Evolutionary conservation across 768 basidiomycete species (phyloP).

Genomic region (Phylloporus sp.): DNA sequence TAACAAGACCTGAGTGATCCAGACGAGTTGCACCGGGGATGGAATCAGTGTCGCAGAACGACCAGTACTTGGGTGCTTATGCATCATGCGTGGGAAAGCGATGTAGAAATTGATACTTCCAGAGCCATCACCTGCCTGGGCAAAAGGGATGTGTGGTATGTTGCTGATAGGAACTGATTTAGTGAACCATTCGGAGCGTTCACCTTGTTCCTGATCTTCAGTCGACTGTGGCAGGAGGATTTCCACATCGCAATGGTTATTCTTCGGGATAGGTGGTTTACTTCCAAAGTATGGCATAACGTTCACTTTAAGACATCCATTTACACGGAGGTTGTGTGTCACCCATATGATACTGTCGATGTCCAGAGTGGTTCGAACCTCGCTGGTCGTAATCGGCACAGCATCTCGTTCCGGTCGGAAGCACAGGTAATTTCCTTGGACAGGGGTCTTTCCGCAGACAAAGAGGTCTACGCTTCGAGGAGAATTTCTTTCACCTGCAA

Average conservation of each 20-base stretch:
- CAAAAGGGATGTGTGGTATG: slow-evolving; percentile 2
- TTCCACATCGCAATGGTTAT: slow-evolving; percentile 5
- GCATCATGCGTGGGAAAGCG: slow-evolving; percentile 6
- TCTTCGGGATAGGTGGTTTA: slow-evolving; percentile 1
- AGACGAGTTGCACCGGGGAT: neutral
- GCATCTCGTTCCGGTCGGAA: neutral
- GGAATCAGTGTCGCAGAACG: neutral
- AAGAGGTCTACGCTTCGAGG: neutral
- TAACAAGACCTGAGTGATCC: slow-evolving; percentile 4
- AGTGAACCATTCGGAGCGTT: slow-evolving; percentile 1
- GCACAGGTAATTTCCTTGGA: slow-evolving; percentile 1
- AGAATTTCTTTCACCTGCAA: neutral
- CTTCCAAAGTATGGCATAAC: slow-evolving; percentile 1
- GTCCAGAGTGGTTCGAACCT: slow-evolving; percentile 1
- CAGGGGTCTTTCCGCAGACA: neutral
- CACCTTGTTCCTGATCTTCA: neutral
- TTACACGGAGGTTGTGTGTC: neutral
- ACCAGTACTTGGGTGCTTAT: neutral
- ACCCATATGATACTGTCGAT: slow-evolving; percentile 8
- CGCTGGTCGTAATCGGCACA: neutral
- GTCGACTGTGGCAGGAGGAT: neutral
- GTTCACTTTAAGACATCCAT: neutral
- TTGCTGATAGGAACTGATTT: neutral
- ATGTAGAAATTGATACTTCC: slow-evolving; percentile 5
- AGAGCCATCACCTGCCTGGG: neutral